Evolutionary conservation across 2,329 filamentous ascomycete genomes (phyloP), one percentile per base, ranked within the genome.

Genomic region (Cladophialophora chaetospira): DNA sequence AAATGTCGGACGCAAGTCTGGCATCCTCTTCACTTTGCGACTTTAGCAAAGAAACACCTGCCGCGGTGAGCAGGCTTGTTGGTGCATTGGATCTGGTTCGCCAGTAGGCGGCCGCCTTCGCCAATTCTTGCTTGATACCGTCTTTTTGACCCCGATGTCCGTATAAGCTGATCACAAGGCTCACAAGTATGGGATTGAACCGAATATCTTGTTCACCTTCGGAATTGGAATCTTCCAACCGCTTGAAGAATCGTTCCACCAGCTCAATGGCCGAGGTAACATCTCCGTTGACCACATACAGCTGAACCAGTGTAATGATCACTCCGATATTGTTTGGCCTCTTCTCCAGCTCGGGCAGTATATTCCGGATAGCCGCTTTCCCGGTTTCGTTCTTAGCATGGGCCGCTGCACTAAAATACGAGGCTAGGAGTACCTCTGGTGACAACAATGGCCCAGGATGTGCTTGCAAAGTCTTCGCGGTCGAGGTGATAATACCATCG

Each of bases 71-170:
- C 4, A 97, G 82, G 0, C 88, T 82, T n/a, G 80, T 73, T 0
- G 85, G 73, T 62, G 77, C 71, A 63, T 82, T 78, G 8, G 81
- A 76, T 64, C 86, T 87, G 43, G 79, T 77, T 51, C 85, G 82
- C 92, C 94, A 97, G 74, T 95, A 87, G 11, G 81, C 78, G 9
- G 91, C 90, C 15, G 93, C 91, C 71, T 88, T 89, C 57, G 86
- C 83, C 15, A 97, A 79, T 68, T 94, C 89, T 5, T 77, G 74
- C 61, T 88, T 88, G 60, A 89, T 85, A 26, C 88, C 85, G 21
- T 80, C 76, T 63, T 87, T 87, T 31, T 91, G 88, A 35, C 88
- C 87, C 70, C 94, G 87, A 2, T 81, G 77, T 65, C 84, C 84
- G 73, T 96, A 94, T 0, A 99, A 79, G 2, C 89, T 86, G 8